A percentile compares a stretch with the other conserved stretches of the same genome.
Conservation (phyloP, 345 rosid genomes). For the Citrus cavaleriei region DNA sequence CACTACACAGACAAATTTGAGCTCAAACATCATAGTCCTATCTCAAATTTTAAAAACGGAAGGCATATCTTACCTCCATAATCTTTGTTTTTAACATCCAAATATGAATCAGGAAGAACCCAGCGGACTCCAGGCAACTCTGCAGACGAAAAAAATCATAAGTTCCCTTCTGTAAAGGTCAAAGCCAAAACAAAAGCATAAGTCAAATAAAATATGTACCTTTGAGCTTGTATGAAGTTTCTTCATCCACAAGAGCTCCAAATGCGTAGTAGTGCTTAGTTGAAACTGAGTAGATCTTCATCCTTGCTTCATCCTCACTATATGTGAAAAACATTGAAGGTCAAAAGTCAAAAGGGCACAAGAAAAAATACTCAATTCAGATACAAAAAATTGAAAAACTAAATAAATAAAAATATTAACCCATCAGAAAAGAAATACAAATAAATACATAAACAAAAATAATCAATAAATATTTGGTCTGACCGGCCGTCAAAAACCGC, state of each 20-base stretch:
- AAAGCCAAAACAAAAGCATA: background rate
- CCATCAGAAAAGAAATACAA: background rate
- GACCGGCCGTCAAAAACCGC: constrained; percentile 81
- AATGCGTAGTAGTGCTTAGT: constrained; percentile 77
- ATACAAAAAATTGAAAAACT: background rate
- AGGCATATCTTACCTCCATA: constrained; percentile 73
- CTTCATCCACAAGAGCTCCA: constrained; percentile 80
- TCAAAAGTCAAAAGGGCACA: background rate
- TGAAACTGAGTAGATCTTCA: constrained; percentile 83
- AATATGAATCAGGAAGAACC: constrained; percentile 97
- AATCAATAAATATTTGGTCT: background rate
- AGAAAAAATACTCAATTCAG: background rate
- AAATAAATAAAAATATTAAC: background rate
- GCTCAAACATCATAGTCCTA: background rate
- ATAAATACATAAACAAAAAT: background rate
- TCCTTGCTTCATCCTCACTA: constrained; percentile 90
- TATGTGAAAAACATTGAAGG: background rate
- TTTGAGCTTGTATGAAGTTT: constrained; percentile 67
- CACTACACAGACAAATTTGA: background rate
- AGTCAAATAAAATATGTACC: constrained; percentile 31
- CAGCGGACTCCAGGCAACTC: constrained; percentile 82
- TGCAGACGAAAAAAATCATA: constrained; percentile 11
- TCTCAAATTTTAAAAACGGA: background rate
- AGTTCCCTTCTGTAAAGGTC: background rate
- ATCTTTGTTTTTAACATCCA: constrained; percentile 87